Conservation (phyloP, 257 asterid species). For the Rhazya stricta region DNA sequence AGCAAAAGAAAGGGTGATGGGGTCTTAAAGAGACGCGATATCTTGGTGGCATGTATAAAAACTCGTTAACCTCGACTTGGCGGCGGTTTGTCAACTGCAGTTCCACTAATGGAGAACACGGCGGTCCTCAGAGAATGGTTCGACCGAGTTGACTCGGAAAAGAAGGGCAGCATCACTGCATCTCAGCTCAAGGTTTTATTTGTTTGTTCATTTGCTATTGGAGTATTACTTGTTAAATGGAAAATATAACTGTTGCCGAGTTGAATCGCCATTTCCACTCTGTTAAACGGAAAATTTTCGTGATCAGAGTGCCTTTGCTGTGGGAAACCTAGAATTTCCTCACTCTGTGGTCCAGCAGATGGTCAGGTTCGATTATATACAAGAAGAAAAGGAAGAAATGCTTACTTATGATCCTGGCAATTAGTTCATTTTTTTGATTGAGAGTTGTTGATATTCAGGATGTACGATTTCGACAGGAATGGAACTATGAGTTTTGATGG, state of each 20-base stretch:
- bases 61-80: too few species aligned
- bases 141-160: slow-evolving; percentile 67
- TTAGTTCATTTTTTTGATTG: not conserved
- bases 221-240: not conserved
- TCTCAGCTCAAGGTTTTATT: slow-evolving; percentile 61
- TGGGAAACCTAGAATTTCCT: slow-evolving; percentile 63
- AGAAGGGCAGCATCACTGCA: slow-evolving; percentile 58
- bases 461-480: slow-evolving; percentile 72
- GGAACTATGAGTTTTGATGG: slow-evolving; percentile 89
- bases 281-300: not conserved
- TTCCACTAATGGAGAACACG: slow-evolving; percentile 40
- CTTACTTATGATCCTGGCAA: not conserved
- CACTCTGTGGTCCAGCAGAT: slow-evolving; percentile 74
- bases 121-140: slow-evolving; percentile 66
- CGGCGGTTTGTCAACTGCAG: too few species aligned
- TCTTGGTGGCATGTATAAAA: too few species aligned
- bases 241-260: not conserved
- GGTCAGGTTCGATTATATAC: slow-evolving; percentile 47
- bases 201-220: not conserved
- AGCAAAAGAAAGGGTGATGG: too few species aligned
- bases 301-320: slow-evolving; percentile 56
- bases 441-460: slow-evolving; percentile 38
- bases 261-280: not conserved
- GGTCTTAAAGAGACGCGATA: too few species aligned
- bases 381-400: not conserved